A percentile compares a stretch with the other conserved stretches of the same genome.
phyloP scores from a whole-genome alignment of 495 filamentous ascomycete species.

The Xylaria cubensis region DNA sequence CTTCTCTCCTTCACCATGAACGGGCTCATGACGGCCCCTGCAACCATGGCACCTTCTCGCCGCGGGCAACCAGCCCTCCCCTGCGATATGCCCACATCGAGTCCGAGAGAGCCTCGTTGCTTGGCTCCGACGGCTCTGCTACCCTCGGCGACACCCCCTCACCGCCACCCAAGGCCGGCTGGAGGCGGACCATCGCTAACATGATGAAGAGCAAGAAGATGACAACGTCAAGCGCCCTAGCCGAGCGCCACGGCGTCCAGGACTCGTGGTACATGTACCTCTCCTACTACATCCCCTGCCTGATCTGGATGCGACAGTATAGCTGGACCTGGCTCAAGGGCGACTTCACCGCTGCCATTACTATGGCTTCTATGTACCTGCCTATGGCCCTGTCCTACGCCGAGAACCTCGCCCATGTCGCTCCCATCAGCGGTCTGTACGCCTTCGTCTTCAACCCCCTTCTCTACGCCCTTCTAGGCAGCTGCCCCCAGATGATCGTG shows the following conservation, averaged over 20 bases:
- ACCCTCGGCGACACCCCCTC: slow-evolving; percentile 27
- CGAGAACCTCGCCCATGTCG: slow-evolving; percentile 92
- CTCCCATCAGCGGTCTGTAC: slow-evolving; percentile 94
- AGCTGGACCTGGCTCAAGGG: slow-evolving; percentile 79
- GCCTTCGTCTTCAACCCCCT: slow-evolving; percentile 91
- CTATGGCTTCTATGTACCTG: slow-evolving; percentile 95
- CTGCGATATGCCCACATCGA: slow-evolving; percentile 50
- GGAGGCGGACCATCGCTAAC: slow-evolving; percentile 45
- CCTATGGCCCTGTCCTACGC: slow-evolving; percentile 95
- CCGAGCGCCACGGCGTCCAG: slow-evolving; percentile 64
- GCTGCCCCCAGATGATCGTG: slow-evolving; percentile 90
- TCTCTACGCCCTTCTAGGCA: slow-evolving; percentile 87
- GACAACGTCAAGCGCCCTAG: slow-evolving; percentile 67
- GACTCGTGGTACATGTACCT: slow-evolving; percentile 73
- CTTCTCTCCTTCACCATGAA: slow-evolving; percentile 50
- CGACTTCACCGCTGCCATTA: slow-evolving; percentile 85
- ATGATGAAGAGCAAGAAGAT: slow-evolving; percentile 62
- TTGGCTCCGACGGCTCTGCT: slow-evolving; percentile 32
- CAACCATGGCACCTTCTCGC: slow-evolving; percentile 82
- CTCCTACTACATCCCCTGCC: slow-evolving; percentile 89
- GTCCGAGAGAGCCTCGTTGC: slow-evolving; percentile 35
- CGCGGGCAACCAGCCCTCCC: slow-evolving; percentile 60
- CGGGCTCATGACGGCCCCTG: slow-evolving; percentile 59
- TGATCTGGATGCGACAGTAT: slow-evolving; percentile 90
- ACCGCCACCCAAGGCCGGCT: slow-evolving; percentile 36